Conservation (phyloP, 148 eudicot genomes). For the Vaccinium macrocarpon region DNA sequence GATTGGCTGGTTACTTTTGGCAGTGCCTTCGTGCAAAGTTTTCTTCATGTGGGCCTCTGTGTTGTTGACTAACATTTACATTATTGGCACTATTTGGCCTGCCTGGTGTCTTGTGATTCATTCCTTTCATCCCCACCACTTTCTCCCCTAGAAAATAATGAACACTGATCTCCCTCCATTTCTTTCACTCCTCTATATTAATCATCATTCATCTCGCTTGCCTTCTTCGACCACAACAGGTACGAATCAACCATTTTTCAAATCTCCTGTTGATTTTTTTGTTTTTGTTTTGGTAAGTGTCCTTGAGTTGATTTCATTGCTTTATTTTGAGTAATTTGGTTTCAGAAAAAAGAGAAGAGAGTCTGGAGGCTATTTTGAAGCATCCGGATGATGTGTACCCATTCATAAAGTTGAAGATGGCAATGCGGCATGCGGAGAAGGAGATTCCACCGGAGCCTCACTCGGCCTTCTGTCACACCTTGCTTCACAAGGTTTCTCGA, state of each 20-base stretch:
- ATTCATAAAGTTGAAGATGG: conserved; percentile 75
- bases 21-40: too few species aligned
- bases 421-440: conserved; percentile 64
- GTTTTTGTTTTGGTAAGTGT: too few species aligned
- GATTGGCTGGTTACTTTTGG: too few species aligned
- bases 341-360: conserved; percentile 29
- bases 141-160: too few species aligned
- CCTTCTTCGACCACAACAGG: not conserved
- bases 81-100: too few species aligned
- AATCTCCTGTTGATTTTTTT: too few species aligned
- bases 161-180: not conserved
- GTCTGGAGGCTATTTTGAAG: conserved; percentile 58
- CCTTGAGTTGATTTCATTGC: not conserved
- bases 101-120: too few species aligned
- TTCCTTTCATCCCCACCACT: not conserved
- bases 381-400: conserved; percentile 92
- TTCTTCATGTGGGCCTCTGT: too few species aligned
- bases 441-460: conserved; percentile 87
- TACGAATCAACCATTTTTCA: not conserved
- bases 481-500: conserved; percentile 93
- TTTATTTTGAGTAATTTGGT: not conserved
- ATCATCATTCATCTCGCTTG: not conserved
- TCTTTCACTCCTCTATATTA: not conserved
- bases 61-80: too few species aligned
- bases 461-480: conserved; percentile 84